Percentiles rank a stretch among this genome's conserved stretches.
phyloP scores from a whole-genome alignment of 768 basidiomycete species.

The Coprinopsis cinerea region DNA sequence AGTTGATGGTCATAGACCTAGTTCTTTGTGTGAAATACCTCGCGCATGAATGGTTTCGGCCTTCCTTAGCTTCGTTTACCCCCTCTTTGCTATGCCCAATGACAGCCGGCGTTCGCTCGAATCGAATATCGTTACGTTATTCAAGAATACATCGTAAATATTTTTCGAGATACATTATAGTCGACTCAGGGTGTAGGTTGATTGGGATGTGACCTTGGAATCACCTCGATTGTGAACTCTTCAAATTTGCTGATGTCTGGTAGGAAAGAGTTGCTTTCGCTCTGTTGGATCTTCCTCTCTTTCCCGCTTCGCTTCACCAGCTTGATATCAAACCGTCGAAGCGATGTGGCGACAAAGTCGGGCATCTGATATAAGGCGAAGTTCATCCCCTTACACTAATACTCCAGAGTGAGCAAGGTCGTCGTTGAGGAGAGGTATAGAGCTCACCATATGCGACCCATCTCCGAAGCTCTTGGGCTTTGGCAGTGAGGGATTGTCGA shows the following conservation, averaged over 20 bases:
- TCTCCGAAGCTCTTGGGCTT: not conserved
- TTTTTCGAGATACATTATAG: too few relatives aligned
- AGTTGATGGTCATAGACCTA: too few relatives aligned
- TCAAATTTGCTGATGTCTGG: not conserved
- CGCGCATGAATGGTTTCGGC: too few relatives aligned
- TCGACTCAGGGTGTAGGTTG: too few relatives aligned
- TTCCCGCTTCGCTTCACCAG: conserved; percentile 36
- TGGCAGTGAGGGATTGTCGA: not conserved
- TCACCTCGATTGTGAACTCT: not conserved
- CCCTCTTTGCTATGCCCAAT: too few relatives aligned
- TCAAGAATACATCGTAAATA: too few relatives aligned
- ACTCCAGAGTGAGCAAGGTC: too few relatives aligned
- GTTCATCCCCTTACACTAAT: not conserved
- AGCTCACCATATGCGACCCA: not conserved
- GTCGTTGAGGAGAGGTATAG: not conserved
- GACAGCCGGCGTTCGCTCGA: too few relatives aligned
- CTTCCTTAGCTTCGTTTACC: too few relatives aligned
- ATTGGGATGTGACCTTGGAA: not conserved
- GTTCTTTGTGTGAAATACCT: too few relatives aligned
- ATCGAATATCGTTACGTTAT: too few relatives aligned
- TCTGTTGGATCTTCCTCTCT: conserved; percentile 32
- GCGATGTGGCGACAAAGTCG: not conserved
- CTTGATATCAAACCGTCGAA: not conserved
- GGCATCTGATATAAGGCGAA: not conserved
- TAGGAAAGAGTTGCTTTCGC: not conserved